phyloP scores from a whole-genome alignment of 2,329 filamentous ascomycete species.

The Ascocoryne sarcoides region DNA sequence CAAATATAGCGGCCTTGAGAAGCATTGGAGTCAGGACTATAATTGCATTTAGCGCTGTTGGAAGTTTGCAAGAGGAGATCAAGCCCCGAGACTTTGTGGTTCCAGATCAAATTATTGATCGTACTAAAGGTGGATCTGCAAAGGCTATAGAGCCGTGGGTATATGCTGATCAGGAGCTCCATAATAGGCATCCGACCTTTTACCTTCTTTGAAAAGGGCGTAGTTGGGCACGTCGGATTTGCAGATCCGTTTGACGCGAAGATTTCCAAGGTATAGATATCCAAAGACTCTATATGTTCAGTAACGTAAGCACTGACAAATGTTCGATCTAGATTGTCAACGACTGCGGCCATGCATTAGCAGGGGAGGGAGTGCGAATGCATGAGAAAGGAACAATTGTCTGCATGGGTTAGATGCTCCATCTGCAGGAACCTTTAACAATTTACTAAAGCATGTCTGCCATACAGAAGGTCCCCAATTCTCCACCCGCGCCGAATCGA shows the following conservation, averaged over 20 bases:
- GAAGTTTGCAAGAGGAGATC: conserved; percentile 84
- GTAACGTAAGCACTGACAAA: neutral
- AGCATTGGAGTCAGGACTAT: conserved; percentile 81
- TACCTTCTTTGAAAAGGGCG: conserved; percentile 88
- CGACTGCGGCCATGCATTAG: conserved; percentile 63
- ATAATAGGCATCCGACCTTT: conserved; percentile 64
- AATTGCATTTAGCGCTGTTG: conserved; percentile 92
- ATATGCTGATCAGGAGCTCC: no score
- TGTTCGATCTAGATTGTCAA: conserved; percentile 48
- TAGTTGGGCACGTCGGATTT: conserved; percentile 91
- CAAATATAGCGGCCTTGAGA: conserved; percentile 96
- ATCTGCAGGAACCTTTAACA: neutral
- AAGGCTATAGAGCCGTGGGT: no score
- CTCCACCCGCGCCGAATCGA: conserved; percentile 88
- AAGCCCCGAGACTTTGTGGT: conserved; percentile 95
- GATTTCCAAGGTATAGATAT: conserved; percentile 45
- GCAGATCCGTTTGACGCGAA: conserved; percentile 86
- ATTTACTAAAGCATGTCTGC: conserved; percentile 3
- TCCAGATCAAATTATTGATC: conserved; percentile 93
- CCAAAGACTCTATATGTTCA: neutral
- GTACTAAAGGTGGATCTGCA: conserved; percentile 74
- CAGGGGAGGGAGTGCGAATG: conserved; percentile 75
- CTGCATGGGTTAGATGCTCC: conserved; percentile 65
- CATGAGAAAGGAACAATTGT: conserved; percentile 80
- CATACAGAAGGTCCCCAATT: conserved; percentile 87